Evolutionary conservation across 495 filamentous ascomycete genomes (phyloP).

Genomic region (Aspergillus olivimuriae): DNA sequence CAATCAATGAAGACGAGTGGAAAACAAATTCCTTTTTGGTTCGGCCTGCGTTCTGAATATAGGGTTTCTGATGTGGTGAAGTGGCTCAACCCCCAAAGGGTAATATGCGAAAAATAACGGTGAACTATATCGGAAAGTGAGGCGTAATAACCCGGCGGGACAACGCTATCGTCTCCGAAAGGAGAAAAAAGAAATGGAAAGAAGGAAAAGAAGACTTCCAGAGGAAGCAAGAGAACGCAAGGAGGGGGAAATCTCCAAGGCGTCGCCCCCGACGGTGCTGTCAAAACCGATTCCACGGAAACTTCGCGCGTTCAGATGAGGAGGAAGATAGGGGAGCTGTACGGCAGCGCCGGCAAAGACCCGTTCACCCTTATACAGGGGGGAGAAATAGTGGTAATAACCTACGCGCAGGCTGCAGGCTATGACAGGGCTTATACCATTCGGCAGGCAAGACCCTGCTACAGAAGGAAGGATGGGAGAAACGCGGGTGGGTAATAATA

Average conservation of each 20-base stretch:
- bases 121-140: conserved; percentile 30
- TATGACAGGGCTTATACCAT: conserved; percentile 24
- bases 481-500: conserved; percentile 19
- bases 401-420: conserved; percentile 16
- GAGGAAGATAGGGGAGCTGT: conserved; percentile 5
- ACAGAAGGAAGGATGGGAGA: conserved; percentile 11
- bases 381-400: conserved; percentile 5
- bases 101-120: conserved; percentile 15
- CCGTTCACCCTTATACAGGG: too few species aligned
- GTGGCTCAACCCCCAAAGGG: conserved; percentile 7
- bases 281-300: too few species aligned
- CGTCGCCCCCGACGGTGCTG: too few species aligned
- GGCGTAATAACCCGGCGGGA: conserved; percentile 18
- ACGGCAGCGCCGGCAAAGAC: too few species aligned
- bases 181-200: conserved; percentile 5
- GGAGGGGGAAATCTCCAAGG: too few species aligned
- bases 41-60: neutral
- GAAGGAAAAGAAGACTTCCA: neutral
- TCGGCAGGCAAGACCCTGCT: conserved; percentile 9
- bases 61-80: conserved; percentile 6
- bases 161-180: conserved; percentile 8
- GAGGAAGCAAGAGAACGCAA: too few species aligned
- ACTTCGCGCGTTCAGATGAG: neutral
- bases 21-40: conserved; percentile 11
- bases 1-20: conserved; percentile 15